A percentile compares a stretch with the other conserved stretches of the same genome.
phyloP scores from a whole-genome alignment of 352 stramenopile species.

The Phytophthora constricta region DNA sequence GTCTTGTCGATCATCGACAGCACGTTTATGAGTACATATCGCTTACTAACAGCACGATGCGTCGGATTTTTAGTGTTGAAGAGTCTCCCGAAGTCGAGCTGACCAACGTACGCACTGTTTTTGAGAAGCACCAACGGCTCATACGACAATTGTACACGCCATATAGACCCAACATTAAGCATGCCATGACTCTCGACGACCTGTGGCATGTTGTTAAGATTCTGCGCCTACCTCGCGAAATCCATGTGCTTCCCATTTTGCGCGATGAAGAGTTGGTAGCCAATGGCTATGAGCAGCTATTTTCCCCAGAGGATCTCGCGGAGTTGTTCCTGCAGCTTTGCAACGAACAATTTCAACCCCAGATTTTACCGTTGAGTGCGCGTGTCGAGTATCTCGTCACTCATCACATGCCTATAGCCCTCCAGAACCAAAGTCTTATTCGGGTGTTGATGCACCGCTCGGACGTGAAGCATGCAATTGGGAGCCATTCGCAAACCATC shows the following conservation, averaged over 20 bases:
- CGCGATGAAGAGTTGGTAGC: slow-evolving; percentile 59
- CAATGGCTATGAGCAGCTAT: slow-evolving; percentile 60
- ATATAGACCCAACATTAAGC: slow-evolving; percentile 39
- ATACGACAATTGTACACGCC: slow-evolving; percentile 68
- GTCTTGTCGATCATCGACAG: slow-evolving; percentile 41
- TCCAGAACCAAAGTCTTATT: slow-evolving; percentile 63
- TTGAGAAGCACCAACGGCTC: slow-evolving; percentile 63
- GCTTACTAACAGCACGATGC: slow-evolving; percentile 61
- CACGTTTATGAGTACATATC: slow-evolving; percentile 70
- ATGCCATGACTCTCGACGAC: slow-evolving; percentile 69
- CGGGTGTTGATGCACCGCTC: slow-evolving; percentile 58
- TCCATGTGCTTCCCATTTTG: slow-evolving; percentile 62
- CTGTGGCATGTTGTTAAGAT: slow-evolving; percentile 78
- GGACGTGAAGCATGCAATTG: slow-evolving; percentile 64
- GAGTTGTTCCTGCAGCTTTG: slow-evolving; percentile 75
- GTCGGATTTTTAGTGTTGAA: slow-evolving; percentile 67
- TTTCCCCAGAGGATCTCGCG: slow-evolving; percentile 64
- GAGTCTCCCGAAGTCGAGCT: slow-evolving; percentile 57
- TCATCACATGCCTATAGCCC: slow-evolving; percentile 56
- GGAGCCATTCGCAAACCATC: slow-evolving; percentile 61
- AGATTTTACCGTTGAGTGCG: slow-evolving; percentile 55
- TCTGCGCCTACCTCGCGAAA: slow-evolving; percentile 56
- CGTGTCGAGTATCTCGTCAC: slow-evolving; percentile 67
- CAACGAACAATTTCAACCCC: slow-evolving; percentile 79
- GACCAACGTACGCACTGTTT: slow-evolving; percentile 37